Conservation (phyloP, 208 protist genomes). For the Acanthamoeba culbertsoni region DNA sequence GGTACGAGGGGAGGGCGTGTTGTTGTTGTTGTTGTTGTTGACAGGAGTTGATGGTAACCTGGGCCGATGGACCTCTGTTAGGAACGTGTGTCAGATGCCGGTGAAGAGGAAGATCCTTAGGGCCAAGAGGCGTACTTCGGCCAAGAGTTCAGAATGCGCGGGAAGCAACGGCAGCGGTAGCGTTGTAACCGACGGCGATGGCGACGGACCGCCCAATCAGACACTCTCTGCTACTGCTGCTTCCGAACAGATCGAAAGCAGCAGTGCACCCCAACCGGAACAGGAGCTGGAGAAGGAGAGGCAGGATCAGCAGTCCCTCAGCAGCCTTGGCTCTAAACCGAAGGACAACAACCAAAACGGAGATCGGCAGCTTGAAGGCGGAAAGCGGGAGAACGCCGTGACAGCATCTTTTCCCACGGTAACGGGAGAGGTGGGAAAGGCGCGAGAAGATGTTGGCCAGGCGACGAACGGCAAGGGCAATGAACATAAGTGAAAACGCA, state of each 20-base stretch:
- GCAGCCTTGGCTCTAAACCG: too few relatives aligned
- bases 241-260: too few relatives aligned
- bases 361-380: background rate
- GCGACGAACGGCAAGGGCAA: background rate
- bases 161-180: background rate
- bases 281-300: too few relatives aligned
- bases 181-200: too few relatives aligned
- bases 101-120: conserved; percentile 41
- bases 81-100: conserved; percentile 39
- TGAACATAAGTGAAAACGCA: background rate
- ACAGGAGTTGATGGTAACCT: background rate
- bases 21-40: background rate
- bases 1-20: background rate
- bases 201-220: too few relatives aligned
- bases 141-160: background rate
- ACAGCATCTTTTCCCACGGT: too few relatives aligned
- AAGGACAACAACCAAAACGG: background rate
- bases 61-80: background rate
- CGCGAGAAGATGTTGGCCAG: background rate
- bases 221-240: background rate
- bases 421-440: background rate
- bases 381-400: background rate
- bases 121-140: background rate
- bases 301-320: too few relatives aligned
- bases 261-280: too few relatives aligned